Evolutionary conservation across 768 basidiomycete species (phyloP), one percentile per base, ranked within the genome.

Genomic region (Lactifluus subvellereus): DNA sequence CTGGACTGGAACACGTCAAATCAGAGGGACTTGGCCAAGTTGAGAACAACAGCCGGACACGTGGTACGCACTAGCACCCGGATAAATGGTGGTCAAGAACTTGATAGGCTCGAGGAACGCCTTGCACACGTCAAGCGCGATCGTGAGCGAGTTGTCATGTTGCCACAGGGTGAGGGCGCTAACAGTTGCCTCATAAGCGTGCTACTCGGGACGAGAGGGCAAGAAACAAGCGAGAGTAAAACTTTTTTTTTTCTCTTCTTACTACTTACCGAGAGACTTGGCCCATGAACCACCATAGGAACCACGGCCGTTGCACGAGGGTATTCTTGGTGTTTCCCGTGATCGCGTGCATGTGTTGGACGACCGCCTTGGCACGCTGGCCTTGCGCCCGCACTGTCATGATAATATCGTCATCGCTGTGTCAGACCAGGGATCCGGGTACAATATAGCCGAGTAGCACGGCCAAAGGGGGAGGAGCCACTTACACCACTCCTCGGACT

Each of bases 201-300:
- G 27, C 27, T 27, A 37, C 37, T 8, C 37, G 37, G 11, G 37
- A 37, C 37, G 37, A 37, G 37, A 37, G 37, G 37, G 37, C 10
- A 40, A 11, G 14, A 40, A 40, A 43, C 16, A 43, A 43, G 43
- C 43, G 18, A 43, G n/a, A n/a, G 18, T 6, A 14, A 11, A 14
- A 14, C 1, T 37, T 37, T 10, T 6, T 37, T 37, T 37, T 37
- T 7, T 37, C 6, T 4, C 9, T 37, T 37, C 10, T 37, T 37
- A 1, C 2, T 49, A 71, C 70, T 57, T 62, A 81, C 84, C 82
- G 79, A 69, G 73, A 77, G 59, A 86, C 78, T 72, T 88, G 85
- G n/a, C 79, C 78, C 83, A 86, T 84, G 66, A 88, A 87, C 85
- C 85, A 87, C 69, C 85, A 86, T 27, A 82, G 77, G 70, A 82